phyloP scores from a whole-genome alignment of 1,284 basidiomycete genomes.

The Rhodotorula sp. region DNA sequence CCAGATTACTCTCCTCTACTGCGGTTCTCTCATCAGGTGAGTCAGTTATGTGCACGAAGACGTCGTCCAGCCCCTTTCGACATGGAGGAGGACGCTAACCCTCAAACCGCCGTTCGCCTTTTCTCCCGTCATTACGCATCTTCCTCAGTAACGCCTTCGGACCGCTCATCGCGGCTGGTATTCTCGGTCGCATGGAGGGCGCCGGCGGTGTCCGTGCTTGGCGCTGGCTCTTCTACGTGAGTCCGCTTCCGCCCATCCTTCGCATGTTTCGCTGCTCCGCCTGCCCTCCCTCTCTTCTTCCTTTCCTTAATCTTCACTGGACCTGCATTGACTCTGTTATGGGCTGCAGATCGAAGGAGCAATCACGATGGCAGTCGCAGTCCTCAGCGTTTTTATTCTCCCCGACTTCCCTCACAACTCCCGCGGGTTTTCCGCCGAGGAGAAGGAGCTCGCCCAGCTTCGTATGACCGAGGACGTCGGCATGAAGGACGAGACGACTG shows the following conservation, averaged over 20 bases:
- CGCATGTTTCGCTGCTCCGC: constrained; percentile 52
- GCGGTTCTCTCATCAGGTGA: constrained; percentile 44
- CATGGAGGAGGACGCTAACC: not conserved
- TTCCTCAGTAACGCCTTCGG: constrained; percentile 63
- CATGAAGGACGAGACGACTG: constrained; percentile 59
- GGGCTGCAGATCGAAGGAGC: constrained; percentile 52
- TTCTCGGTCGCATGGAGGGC: constrained; percentile 67
- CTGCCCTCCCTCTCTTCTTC: constrained; percentile 50
- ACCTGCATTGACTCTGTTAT: constrained; percentile 46
- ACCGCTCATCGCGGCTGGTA: constrained; percentile 56
- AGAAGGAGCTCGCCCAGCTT: constrained; percentile 65
- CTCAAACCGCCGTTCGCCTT: not conserved
- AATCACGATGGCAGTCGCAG: constrained; percentile 10
- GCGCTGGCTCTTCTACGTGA: constrained; percentile 72
- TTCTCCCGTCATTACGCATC: constrained; percentile 51
- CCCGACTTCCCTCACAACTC: constrained; percentile 62
- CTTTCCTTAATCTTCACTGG: constrained; percentile 50
- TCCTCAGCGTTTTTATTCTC: constrained; percentile 64
- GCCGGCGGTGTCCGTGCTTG: constrained; percentile 67
- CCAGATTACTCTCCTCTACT: constrained; percentile 61
- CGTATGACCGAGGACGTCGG: constrained; percentile 73
- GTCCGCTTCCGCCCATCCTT: not conserved
- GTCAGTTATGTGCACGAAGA: no score
- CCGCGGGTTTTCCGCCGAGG: constrained; percentile 54
- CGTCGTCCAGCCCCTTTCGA: no score